Base-by-base conservation (phyloP, 2,329 filamentous ascomycete genomes). In the Monilinia fructicola region DNA sequence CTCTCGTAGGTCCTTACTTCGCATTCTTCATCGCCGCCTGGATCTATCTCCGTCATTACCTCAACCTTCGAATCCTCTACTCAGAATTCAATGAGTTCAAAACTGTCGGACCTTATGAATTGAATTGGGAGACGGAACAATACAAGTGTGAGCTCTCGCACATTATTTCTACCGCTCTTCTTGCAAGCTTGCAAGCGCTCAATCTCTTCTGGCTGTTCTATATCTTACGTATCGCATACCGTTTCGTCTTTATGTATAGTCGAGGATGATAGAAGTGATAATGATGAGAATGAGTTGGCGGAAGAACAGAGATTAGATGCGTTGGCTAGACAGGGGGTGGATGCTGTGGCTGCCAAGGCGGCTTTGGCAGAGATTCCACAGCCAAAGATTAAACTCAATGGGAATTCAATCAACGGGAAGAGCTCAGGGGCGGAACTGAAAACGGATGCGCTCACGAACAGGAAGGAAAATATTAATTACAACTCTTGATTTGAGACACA, bases 31-130 rank as follows among this genome's bases (percentile, higher is more conserved):
- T 96, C 78, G 81, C 81, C 71, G 82, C 90, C 69, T 97, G 93
- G 93, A 86, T 92, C 75, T 97, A 97, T 81, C 82, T 93, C 69
- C 92, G 93, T 62, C 93, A 97, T 80, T 92, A 88, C 79, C 82
- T 93, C 77, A 93, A 94, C 80, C 83, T 94, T 66, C 82, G 83
- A 74, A 92, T 94, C 77, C 83, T 94, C 74, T 87, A 82, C 78
- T 90, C 89, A 50, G 84, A 93, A 67, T 85, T 92, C 73, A 90
- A 87, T 72, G 86, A 92, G 74, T 93, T 91, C 79, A 81, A 83
- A 73, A 91, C 88, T 55, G 81, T 93, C 67, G 90, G 90, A 0
- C 88, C 90, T 59, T 93, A 86, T 77, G 86, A 87, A 75, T 81
- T 93, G 69, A 85, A 93, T 81, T 93, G 91, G 90, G 87, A 84